Evolutionary conservation across 2,329 filamentous ascomycete genomes (phyloP).

Genomic region (Dothistroma pini): DNA sequence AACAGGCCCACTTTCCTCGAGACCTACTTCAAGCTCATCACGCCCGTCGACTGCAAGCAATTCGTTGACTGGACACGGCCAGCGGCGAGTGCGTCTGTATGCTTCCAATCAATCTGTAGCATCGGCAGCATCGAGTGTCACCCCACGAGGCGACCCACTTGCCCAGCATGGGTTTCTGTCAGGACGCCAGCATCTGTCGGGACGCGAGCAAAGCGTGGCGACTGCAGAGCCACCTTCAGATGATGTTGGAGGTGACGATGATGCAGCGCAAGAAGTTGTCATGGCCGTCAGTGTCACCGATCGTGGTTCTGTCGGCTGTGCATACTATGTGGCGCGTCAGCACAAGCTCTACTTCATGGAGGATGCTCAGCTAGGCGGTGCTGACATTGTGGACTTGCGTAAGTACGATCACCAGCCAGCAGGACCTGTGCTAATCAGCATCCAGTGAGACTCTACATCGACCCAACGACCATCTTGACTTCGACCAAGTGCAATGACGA

Average conservation of each 20-base stretch:
- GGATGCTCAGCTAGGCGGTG: slow-evolving; percentile 66
- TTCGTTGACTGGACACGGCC: neutral
- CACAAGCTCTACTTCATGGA: slow-evolving; percentile 72
- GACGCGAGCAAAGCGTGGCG: slow-evolving; percentile 10
- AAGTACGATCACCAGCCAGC: slow-evolving; percentile 19
- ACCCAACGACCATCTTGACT: slow-evolving; percentile 58
- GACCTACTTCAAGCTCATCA: slow-evolving; percentile 13
- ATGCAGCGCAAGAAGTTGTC: slow-evolving; percentile 60
- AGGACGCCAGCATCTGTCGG: no score
- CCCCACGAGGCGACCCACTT: slow-evolving; percentile 10
- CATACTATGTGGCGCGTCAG: slow-evolving; percentile 71
- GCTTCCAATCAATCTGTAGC: slow-evolving; percentile 4
- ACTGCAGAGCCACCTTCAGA: slow-evolving; percentile 10
- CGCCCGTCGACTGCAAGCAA: slow-evolving; percentile 12
- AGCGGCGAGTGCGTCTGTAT: neutral
- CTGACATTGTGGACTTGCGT: slow-evolving; percentile 55
- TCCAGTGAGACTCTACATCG: slow-evolving; percentile 58
- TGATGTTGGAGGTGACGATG: slow-evolving; percentile 15
- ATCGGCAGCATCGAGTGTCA: slow-evolving; percentile 18
- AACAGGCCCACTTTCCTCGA: slow-evolving; percentile 8
- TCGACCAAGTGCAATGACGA: slow-evolving; percentile 55
- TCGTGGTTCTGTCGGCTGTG: slow-evolving; percentile 72
- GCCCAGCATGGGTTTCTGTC: neutral
- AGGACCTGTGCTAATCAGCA: slow-evolving; percentile 15
- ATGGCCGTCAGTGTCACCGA: slow-evolving; percentile 75